Percentiles rank a stretch among this genome's conserved stretches.
Conservation (phyloP, 257 asterid species). For the Verbascum thapsus region DNA sequence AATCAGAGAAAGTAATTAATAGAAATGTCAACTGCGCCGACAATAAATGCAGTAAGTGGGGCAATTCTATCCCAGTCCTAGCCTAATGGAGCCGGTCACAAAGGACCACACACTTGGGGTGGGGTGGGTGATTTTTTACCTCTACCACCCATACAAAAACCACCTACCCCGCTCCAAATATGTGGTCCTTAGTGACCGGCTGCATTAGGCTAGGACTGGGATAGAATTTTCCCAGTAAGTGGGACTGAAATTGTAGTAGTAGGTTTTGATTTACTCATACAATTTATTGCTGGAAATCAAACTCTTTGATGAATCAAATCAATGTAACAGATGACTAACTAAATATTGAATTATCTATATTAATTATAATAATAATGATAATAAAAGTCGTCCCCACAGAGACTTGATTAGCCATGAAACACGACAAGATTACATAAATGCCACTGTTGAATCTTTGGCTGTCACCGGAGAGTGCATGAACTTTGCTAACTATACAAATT, state of each 20-base stretch:
- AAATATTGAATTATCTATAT: too few species aligned
- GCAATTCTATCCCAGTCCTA: too few species aligned
- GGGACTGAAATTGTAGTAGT: conserved; percentile 16
- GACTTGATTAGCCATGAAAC: conserved; percentile 18
- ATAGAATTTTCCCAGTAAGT: too few species aligned
- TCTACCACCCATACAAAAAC: too few species aligned
- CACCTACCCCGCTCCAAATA: too few species aligned
- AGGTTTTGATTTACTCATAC: conserved; percentile 24
- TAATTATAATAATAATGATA: background rate
- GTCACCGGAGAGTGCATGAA: conserved; percentile 44
- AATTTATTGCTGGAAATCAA: background rate
- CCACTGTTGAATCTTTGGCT: conserved; percentile 20
- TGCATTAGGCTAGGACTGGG: too few species aligned
- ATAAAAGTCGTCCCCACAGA: conserved; percentile 26
- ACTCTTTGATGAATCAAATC: too few species aligned
- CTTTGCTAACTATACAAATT: conserved; percentile 24
- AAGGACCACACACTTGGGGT: too few species aligned
- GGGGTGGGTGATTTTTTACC: too few species aligned
- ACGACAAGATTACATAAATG: conserved; percentile 18
- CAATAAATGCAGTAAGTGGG: conserved; percentile 36
- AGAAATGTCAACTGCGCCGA: conserved; percentile 43
- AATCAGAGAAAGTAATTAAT: conserved; percentile 2
- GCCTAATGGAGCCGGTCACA: too few species aligned
- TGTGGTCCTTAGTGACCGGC: too few species aligned
- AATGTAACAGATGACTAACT: too few species aligned